Evolutionary conservation across 176 grass and related monocot species (phyloP), one percentile per base, ranked within the genome.

Genomic region (Triticum urartu): DNA sequence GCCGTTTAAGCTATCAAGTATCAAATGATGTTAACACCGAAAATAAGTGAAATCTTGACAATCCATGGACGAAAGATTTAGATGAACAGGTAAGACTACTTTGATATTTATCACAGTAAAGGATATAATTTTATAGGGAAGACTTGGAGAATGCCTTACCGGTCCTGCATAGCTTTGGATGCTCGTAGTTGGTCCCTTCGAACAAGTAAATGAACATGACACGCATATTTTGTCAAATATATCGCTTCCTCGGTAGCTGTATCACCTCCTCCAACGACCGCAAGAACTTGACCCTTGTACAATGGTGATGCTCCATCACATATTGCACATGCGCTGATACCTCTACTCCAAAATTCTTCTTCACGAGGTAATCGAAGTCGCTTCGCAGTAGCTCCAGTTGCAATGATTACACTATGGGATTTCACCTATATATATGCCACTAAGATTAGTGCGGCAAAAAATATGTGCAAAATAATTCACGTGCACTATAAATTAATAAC

Each of bases 261-360:
- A 64, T 99, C 97, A 42, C 97, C 97, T 18, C 97, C 97, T 72
- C 97, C 97, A 91, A 91, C 90, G 77, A 99, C 97, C 10, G 97
- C 97, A 58, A 99, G 94, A 87, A 82, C 90, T 89, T 99, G 97
- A 18, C 94, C 92, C 79, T 96, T 99, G 73, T 90, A 99, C 9
- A 99, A 18, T 0, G 97, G 97, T 20, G 94, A 96, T 62, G 97
- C 97, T 79, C 97, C 97, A 78, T 99, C 97, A 88, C 97, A 99
- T 90, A 99, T 99, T 65, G 97, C 94, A 7, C 97, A 99, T 59
- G 97, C 97, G 9, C 97, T 99, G 77, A 99, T 96, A 77, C 97
- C 97, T 94, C 94, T 94, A 80, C 97, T 96, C 97, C 97, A 99
- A 86, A 99, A 99, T 81, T 96, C 97, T 83, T 99, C 92, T 86